Base-by-base conservation (phyloP, 805 yeast species). In the Yarrowia alimentaria region DNA sequence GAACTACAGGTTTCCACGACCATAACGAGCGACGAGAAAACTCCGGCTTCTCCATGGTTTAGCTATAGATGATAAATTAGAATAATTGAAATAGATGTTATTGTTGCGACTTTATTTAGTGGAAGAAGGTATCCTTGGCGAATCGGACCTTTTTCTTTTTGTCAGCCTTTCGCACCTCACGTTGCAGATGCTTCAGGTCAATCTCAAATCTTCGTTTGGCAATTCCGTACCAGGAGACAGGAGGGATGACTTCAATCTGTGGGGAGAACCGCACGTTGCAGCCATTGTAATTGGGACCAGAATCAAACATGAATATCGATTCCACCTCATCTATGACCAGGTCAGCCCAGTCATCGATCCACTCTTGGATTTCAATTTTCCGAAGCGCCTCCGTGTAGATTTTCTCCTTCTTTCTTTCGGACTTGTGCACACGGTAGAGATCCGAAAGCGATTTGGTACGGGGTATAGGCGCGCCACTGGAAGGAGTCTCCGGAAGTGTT, bases 281-380 rank as follows among this genome's bases (percentile, higher is more conserved):
- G 13, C 50, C 50, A 17, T 43, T 30, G 17, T 9, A 19, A 13
- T 43, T 43, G 13, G 50, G 50, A 2, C 33, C 32, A 7, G 37
- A 22, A 21, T 31, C 50, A 13, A 43, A 43, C 29, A 29, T 7
- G 11, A 22, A 43, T 12, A 29, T 9, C 5, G 28, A 22, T 12
- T 31, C 47, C n/a, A 40, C 50, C 4, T 17, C 37, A 31, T 43
- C 37, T 5, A 22, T 29, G 13, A 43, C 21, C 28, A 30, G 8
- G 10, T 43, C 37, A 3, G 21, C 35, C 50, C 50, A 43, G 6
- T 43, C 37, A 16, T 43, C 50, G 11, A 43, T 31, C 50, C 50
- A 43, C 14, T 43, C 37, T 9, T 22, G 29, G 10, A 43, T 43
- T 13, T 43, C 50, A 9, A 43, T 22, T 17, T 43, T 40, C 11